Base-by-base conservation (phyloP, 164 flowering plant genomes). In the Aristolochia fimbriata region DNA sequence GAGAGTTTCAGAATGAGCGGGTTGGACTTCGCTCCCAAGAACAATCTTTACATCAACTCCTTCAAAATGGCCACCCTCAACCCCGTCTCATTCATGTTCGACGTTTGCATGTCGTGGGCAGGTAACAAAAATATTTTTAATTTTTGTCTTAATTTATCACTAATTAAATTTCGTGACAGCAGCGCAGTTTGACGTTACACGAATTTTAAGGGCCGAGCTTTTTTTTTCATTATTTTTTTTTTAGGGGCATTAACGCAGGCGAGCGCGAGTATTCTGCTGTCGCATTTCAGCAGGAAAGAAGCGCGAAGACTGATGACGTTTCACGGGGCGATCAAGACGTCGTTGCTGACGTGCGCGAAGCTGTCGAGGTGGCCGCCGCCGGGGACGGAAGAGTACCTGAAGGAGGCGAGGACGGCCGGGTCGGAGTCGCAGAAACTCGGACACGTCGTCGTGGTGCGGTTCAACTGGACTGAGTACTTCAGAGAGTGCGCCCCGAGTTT, bases 51-150 rank as follows among this genome's bases (percentile, higher is more conserved):
- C 30, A 27, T 27, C 3, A 37, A 37, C 53, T 62, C 64, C 5
- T 15, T 52, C 27, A 62, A 31, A 31, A 52, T 50, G 13, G 48
- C 17, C 15, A 51, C 47, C 16, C 53, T 62, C 49, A 62, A 62
- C 41, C 64, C 64, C 3, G 53, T 51, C 22, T 21, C 47, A 21
- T 62, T 62, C 64, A 62, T 62, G 64, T 37, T 52, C 64, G 33
- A 62, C 20, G 57, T 62, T 22, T 62, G 64, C 57, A 62, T 41
- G 48, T 52, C 57, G 33, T 62, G 64, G 57, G 57, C 64, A 51
- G 64, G 63, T 60, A 31, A 30, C 12, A 3, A 15, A 15, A 3
- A n/a, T n/a, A n/a, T n/a, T n/a, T n/a, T n/a, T n/a, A n/a, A n/a
- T n/a, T n/a, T n/a, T n/a, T n/a, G n/a, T n/a, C n/a, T n/a, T n/a